phyloP scores from a whole-genome alignment of 768 basidiomycete species.

The Rhodotorula taiwanensis region DNA sequence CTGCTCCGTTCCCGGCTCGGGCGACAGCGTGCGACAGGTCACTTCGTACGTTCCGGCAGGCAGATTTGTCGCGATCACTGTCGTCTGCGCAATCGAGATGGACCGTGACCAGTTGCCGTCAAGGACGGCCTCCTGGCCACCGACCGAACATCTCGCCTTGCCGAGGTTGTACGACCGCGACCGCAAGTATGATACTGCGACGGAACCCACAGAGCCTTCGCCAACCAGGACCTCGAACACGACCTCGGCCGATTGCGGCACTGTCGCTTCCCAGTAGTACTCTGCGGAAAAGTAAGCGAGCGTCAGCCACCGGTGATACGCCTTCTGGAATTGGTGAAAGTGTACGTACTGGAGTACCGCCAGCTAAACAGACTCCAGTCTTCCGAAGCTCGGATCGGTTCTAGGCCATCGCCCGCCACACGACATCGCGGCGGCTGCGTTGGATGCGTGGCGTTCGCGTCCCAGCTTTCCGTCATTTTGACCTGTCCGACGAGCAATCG shows the following conservation, averaged over 20 bases:
- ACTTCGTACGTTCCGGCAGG: neutral
- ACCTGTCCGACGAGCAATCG: neutral
- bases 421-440: neutral
- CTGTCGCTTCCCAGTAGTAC: constrained; percentile 4
- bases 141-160: constrained; percentile 4
- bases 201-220: neutral
- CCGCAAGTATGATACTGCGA: constrained; percentile 11
- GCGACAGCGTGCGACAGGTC: neutral
- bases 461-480: constrained; percentile 5
- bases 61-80: neutral
- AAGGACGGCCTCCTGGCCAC: neutral
- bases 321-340: neutral
- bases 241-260: neutral
- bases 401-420: neutral
- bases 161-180: constrained; percentile 10
- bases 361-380: constrained; percentile 9
- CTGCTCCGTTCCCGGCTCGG: too few species aligned
- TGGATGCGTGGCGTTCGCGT: neutral
- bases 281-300: neutral
- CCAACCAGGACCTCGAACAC: neutral
- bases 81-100: neutral
- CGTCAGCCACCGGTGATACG: too few species aligned
- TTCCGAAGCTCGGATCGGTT: neutral
- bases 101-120: neutral
- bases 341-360: constrained; percentile 2